Evolutionary conservation across 495 filamentous ascomycete species (phyloP), one percentile per base, ranked within the genome.

Genomic region (Trichocladium antarcticum): DNA sequence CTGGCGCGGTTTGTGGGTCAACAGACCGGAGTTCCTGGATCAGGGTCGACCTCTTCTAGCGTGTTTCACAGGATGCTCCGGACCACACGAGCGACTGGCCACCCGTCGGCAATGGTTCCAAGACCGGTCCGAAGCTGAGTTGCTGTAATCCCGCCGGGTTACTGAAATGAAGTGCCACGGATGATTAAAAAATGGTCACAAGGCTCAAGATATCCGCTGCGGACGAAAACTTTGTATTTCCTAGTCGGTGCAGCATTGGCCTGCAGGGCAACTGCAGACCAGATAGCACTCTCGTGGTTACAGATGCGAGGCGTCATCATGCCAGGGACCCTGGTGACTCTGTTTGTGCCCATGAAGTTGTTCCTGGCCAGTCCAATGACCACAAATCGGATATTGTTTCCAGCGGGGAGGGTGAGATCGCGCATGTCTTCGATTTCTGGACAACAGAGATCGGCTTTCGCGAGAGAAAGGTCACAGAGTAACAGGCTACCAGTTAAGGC

Each of bases 371-470:
- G 9, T 11, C 28, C 6, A n/a, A n/a, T n/a, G 14, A 8, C 21
- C 31, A 17, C 47, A 31, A 49, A 49, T 49, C 47, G 47, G 47
- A 43, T 42, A 20, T n/a, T n/a, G 27, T 42, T 22, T 39, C 38
- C 39, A 17, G 3, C 21, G 9, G 21, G 20, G 37, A 42, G 38
- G n/a, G 35, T 6, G 14, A 35, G 47, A 49, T 49, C 37, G 37
- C 47, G 42, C 47, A 36, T 19, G 42, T 29, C 27, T 27, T 37
- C 38, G 21, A 17, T 35, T 22, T n/a, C 21, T 8, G 20, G 3
- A 37, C 19, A 0, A 16, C 27, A 5, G 31, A 17, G 39, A 42
- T 37, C 47, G 37, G 31, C 42, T 42, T n/a, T 37, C 39, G n/a
- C 32, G 20, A 1, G 27, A 27, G 14, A 32, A 11, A 10, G 12